Evolutionary conservation across 768 basidiomycete genomes (phyloP).

Genomic region (Collybia nuda): DNA sequence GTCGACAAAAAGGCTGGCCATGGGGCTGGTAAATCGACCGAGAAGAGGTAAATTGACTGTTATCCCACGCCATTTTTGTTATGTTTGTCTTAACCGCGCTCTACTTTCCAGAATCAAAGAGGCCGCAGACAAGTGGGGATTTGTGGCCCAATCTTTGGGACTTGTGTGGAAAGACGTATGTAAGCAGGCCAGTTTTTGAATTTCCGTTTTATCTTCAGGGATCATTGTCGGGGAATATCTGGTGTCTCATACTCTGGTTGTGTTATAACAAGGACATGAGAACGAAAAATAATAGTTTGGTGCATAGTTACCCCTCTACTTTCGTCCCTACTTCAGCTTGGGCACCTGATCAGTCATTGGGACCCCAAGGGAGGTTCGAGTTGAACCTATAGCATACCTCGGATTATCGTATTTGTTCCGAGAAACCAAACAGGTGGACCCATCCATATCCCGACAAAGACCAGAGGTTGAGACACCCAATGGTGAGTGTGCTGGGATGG

Average conservation of each 20-base stretch:
- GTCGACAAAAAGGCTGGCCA: conserved; percentile 83
- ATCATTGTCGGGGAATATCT: conserved; percentile 6
- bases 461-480: not conserved
- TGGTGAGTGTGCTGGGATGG: not conserved
- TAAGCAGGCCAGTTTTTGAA: conserved; percentile 16
- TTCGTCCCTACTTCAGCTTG: not conserved
- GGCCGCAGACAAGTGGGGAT: conserved; percentile 75
- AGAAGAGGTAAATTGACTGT: conserved; percentile 48
- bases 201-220: conserved; percentile 7
- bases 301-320: not conserved
- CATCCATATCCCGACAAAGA: not conserved
- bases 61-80: not conserved
- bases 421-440: not conserved
- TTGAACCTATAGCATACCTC: not conserved
- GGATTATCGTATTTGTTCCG: conserved; percentile 1
- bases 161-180: conserved; percentile 35
- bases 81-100: not conserved
- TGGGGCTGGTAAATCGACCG: conserved; percentile 77
- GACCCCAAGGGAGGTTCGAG: not conserved
- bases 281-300: conserved; percentile 4
- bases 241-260: conserved; percentile 9
- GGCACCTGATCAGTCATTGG: conserved; percentile 6
- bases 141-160: conserved; percentile 68
- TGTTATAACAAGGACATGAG: conserved; percentile 5
- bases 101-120: conserved; percentile 63